Percentiles rank a stretch among this genome's conserved stretches.
Evolutionary conservation across 768 basidiomycete genomes (phyloP).

Genomic region (Phaffia australis): DNA sequence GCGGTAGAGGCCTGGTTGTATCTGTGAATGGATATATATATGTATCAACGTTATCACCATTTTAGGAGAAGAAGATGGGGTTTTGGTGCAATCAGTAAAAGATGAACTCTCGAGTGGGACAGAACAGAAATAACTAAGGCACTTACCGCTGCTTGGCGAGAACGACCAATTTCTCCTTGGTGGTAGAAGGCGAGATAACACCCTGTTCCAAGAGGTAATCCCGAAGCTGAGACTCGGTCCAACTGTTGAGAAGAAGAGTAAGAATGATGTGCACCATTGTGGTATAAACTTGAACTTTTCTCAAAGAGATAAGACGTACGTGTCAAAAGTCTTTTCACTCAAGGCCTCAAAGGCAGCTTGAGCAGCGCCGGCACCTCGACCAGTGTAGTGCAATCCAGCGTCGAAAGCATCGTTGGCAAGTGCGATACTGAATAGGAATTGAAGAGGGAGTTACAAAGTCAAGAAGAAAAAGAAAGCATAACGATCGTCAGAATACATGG

Average conservation of each 20-base stretch:
- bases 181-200: constrained; percentile 66
- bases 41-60: background rate
- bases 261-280: background rate
- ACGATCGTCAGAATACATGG: background rate
- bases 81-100: background rate
- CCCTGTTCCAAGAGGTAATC: constrained; percentile 79
- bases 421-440: constrained; percentile 22
- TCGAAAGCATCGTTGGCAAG: constrained; percentile 20
- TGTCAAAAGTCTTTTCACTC: constrained; percentile 22
- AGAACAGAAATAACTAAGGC: constrained; percentile 15
- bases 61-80: constrained; percentile 38
- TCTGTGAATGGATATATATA: background rate
- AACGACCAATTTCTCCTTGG: constrained; percentile 64
- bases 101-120: background rate
- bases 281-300: background rate
- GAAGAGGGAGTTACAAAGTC: background rate
- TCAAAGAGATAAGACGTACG: background rate
- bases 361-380: constrained; percentile 20
- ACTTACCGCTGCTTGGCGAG: constrained; percentile 56
- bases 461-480: background rate
- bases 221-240: constrained; percentile 74
- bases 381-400: constrained; percentile 12
- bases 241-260: constrained; percentile 37
- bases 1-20: constrained; percentile 42
- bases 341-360: constrained; percentile 23